A percentile compares a stretch with the other conserved stretches of the same genome.
phyloP scores from a whole-genome alignment of 768 basidiomycete genomes.

The Trametes cinnabarina region DNA sequence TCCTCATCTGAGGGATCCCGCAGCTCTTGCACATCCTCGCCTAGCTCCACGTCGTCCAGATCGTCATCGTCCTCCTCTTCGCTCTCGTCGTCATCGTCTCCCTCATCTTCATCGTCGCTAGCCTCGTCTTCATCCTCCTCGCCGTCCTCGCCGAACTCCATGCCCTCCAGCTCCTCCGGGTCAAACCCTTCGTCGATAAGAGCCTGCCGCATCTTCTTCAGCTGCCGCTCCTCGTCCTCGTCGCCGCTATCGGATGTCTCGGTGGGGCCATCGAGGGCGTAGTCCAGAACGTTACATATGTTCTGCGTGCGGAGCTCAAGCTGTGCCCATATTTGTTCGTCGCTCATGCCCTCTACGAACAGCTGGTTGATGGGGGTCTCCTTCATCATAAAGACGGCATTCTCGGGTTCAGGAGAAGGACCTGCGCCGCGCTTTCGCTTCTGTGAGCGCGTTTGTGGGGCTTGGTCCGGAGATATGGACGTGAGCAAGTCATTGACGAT shows the following conservation, averaged over 20 bases:
- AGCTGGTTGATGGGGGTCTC: conserved; percentile 76
- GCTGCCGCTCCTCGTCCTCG: conserved; percentile 28
- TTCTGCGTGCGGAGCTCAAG: conserved; percentile 76
- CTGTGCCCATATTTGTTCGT: conserved; percentile 92
- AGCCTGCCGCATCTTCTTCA: conserved; percentile 23
- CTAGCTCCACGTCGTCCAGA: conserved; percentile 29
- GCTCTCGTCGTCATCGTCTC: conserved; percentile 27
- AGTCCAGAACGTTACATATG: conserved; percentile 67
- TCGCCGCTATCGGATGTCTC: conserved; percentile 19
- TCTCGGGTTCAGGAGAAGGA: conserved; percentile 32
- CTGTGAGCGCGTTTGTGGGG: conserved; percentile 76
- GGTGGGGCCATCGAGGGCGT: conserved; percentile 54
- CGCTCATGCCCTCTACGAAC: conserved; percentile 74
- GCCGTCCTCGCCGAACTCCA: conserved; percentile 32
- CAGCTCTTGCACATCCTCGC: conserved; percentile 30
- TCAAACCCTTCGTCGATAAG: conserved; percentile 32
- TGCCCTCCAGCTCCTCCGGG: conserved; percentile 31
- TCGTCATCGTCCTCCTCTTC: conserved; percentile 24
- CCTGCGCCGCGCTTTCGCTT: conserved; percentile 41
- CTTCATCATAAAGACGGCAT: conserved; percentile 33
- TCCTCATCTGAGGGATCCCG: conserved; percentile 33
- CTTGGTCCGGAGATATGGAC: conserved; percentile 63
- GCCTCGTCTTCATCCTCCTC: conserved; percentile 32
- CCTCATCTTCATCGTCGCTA: conserved; percentile 35
- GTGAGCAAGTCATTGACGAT: conserved; percentile 65